Evolutionary conservation across 371 early-diverging fungal genomes (phyloP).

Genomic region (Apophysomyces ossiformis): DNA sequence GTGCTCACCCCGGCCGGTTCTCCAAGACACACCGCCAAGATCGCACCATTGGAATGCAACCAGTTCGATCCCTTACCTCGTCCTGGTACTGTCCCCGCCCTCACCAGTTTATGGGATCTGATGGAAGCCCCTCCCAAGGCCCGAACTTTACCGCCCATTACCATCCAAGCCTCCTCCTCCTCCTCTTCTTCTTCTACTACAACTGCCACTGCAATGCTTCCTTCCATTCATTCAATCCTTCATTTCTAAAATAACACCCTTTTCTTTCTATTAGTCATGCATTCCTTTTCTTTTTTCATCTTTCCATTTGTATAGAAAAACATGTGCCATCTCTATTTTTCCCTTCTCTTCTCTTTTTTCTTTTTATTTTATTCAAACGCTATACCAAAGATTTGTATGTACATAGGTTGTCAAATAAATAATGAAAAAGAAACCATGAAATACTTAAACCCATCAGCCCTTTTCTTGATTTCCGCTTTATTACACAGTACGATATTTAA

Average conservation of each 20-base stretch:
- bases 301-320: neutral
- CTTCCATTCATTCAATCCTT: conserved; percentile 39
- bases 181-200: neutral
- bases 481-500: too few species aligned
- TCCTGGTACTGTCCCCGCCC: neutral
- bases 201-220: conserved; percentile 13
- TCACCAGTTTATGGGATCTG: conserved; percentile 37
- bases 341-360: neutral
- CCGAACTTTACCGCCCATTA: conserved; percentile 53
- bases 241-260: conserved; percentile 24
- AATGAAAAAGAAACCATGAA: neutral
- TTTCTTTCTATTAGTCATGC: neutral
- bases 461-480: neutral
- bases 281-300: neutral
- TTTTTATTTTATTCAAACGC: conserved; percentile 2
- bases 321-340: neutral
- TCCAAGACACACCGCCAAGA: conserved; percentile 23
- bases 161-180: conserved; percentile 3
- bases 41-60: conserved; percentile 38
- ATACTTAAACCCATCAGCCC: neutral
- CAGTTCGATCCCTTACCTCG: neutral
- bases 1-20: conserved; percentile 30
- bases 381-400: neutral
- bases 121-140: conserved; percentile 53
- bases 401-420: conserved; percentile 2